phyloP scores from a whole-genome alignment of 208 protist genomes.

The Novymonas esmeraldas region DNA sequence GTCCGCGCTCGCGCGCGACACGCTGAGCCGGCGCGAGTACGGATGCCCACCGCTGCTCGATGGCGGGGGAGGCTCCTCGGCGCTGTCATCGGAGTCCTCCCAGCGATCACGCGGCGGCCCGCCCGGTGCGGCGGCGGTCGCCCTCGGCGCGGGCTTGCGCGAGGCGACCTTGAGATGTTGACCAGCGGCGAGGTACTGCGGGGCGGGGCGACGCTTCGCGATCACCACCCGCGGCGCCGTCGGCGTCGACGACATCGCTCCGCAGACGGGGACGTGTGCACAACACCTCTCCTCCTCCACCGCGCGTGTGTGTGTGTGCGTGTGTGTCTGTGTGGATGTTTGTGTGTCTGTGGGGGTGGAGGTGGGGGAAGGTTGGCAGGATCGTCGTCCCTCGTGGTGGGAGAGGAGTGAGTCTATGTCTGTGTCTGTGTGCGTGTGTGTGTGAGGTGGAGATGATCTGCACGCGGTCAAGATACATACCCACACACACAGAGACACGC shows the following conservation, averaged over 20 bases:
- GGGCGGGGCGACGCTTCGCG: conserved; percentile 14
- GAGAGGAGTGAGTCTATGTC: no score
- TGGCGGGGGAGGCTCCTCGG: not conserved
- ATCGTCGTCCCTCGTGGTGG: no score
- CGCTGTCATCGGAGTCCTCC: conserved; percentile 12
- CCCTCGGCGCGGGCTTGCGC: conserved; percentile 9
- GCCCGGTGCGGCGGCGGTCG: not conserved
- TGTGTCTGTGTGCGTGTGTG: no score
- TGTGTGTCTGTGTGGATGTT: no score
- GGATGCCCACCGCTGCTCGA: conserved; percentile 7
- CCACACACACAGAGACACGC: no score
- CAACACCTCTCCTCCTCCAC: no score
- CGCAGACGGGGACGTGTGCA: no score
- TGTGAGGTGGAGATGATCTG: no score
- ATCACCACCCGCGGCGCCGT: conserved; percentile 10
- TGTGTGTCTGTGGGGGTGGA: no score
- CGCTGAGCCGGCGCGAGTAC: conserved; percentile 5
- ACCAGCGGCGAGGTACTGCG: conserved; percentile 25
- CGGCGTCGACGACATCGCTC: conserved; percentile 9
- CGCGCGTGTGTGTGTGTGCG: no score
- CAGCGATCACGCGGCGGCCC: conserved; percentile 28
- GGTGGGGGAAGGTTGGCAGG: no score
- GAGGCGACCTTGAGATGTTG: conserved; percentile 34
- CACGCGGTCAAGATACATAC: no score
- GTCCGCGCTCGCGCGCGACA: conserved; percentile 2